Base-by-base conservation (phyloP, 2,329 filamentous ascomycete genomes). In the Phyllosticta ampelicida region DNA sequence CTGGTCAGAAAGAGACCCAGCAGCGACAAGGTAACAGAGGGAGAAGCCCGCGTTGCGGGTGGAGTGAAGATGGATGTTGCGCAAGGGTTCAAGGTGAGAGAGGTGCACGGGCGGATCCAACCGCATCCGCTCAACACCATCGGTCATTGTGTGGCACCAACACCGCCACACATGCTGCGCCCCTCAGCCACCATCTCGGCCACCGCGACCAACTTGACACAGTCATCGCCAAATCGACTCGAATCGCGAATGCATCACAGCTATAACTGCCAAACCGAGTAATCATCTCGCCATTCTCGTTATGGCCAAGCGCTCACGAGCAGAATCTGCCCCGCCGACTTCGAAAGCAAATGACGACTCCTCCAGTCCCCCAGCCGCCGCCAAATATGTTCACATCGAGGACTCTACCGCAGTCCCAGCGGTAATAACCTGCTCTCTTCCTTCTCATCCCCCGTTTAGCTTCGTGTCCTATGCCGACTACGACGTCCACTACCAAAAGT, bases 401-500 rank as follows among this genome's bases (percentile, higher is more conserved):
- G 48, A 51, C 1, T 63, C 63, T 51, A 62, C 71, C 59, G 65
- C 55, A 53, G 61, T 62, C 49, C 58, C 65, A 11, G 60, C 72
- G 51, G 74, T 80, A 60, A 95, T 96, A 82, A 83, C 78, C 72
- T 97, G 92, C 75, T 83, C 82, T 19, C 78, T 97, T 20, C 89
- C 91, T 56, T 89, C 89, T 52, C 91, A 96, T 73, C 79, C 86
- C 60, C 77, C 83, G 1, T 67, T 94, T 57, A 76, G 78, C 4
- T 97, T 99, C 71, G 69, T 76, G 21, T 84, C 85, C 0, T 90
- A 90, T 67, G 80, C 84, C 60, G 88, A 90, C 16, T 96, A 95
- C 72, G 90, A 96, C 69, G 75, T 86, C 9, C 94, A 99, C 71
- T 96, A 96, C 74, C 80, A 78, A 63, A 85, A 89, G 67, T 77